phyloP scores from a whole-genome alignment of 2,329 filamentous ascomycete genomes.

The Fusarium sterilihyphosum region DNA sequence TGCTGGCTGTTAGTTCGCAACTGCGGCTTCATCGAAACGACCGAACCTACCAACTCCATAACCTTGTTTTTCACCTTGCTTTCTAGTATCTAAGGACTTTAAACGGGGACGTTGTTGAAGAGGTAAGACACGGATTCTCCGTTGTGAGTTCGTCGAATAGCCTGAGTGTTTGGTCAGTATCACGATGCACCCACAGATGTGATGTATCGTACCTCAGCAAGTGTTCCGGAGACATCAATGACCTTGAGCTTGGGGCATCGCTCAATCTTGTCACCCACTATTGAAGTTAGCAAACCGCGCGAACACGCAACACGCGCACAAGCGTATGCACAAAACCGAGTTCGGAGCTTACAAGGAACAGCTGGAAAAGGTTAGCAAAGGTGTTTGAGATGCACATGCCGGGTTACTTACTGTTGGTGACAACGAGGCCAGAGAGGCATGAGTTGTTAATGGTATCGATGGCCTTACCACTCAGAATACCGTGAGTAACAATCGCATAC shows the following conservation, averaged over 20 bases:
- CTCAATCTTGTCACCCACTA: constrained; percentile 79
- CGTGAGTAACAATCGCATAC: constrained; percentile 94
- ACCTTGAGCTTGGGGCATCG: constrained; percentile 83
- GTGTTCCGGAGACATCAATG: constrained; percentile 89
- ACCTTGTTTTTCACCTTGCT: constrained; percentile 23
- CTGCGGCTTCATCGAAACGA: background rate
- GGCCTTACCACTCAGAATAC: constrained; percentile 87
- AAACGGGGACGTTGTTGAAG: constrained; percentile 72
- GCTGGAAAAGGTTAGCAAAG: constrained; percentile 45
- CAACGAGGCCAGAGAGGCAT: constrained; percentile 80
- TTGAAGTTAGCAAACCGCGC: constrained; percentile 12
- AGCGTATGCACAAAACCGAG: background rate
- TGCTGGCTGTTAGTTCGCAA: constrained; percentile 22
- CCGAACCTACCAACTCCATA: constrained; percentile 41
- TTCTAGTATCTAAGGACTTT: constrained; percentile 15
- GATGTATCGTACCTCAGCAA: constrained; percentile 63
- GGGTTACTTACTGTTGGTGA: constrained; percentile 78
- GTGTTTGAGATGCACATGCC: background rate
- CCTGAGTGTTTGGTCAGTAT: constrained; percentile 51
- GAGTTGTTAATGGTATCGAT: constrained; percentile 87
- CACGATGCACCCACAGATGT: background rate
- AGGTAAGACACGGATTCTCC: constrained; percentile 72
- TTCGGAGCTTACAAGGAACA: constrained; percentile 46
- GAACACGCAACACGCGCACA: background rate
- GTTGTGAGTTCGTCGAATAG: constrained; percentile 75